phyloP scores from a whole-genome alignment of 805 yeast genomes.

The Lachancea thermotolerans region DNA sequence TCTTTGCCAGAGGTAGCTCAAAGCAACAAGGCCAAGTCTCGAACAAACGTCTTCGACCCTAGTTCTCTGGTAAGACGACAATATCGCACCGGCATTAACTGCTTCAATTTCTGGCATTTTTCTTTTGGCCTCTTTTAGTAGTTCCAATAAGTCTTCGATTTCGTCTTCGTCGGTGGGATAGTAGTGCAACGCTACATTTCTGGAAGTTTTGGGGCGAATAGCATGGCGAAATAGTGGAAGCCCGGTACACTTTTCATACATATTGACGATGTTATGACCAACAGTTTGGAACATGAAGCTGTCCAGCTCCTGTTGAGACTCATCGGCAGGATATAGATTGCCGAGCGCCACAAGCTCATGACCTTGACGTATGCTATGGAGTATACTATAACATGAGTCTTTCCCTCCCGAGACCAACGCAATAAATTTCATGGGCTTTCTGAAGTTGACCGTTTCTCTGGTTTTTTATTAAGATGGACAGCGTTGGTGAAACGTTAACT shows the following conservation, averaged over 20 bases:
- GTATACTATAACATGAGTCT: constrained; percentile 84
- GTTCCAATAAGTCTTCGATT: constrained; percentile 67
- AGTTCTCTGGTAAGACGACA: constrained; percentile 91
- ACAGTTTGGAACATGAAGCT: constrained; percentile 98
- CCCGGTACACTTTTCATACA: constrained; percentile 63
- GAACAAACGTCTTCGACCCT: constrained; percentile 88
- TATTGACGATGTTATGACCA: constrained; percentile 71
- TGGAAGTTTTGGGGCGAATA: constrained; percentile 52
- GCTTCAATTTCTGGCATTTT: constrained; percentile 70
- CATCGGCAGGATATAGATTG: constrained; percentile 61
- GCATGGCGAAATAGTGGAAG: constrained; percentile 71
- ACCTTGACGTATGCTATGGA: constrained; percentile 79
- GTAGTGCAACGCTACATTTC: constrained; percentile 65
- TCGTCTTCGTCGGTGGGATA: constrained; percentile 66
- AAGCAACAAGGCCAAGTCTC: constrained; percentile 57
- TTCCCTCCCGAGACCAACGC: constrained; percentile 95
- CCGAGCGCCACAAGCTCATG: constrained; percentile 84
- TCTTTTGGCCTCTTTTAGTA: constrained; percentile 43
- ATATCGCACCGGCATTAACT: constrained; percentile 92
- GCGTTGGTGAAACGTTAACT: neutral
- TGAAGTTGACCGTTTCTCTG: neutral
- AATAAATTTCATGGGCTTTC: constrained; percentile 67
- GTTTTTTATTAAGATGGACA: neutral
- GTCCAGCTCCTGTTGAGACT: constrained; percentile 63
- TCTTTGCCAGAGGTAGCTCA: constrained; percentile 88